Evolutionary conservation across 352 stramenopile species (phyloP).

Genomic region (Phytophthora pini): DNA sequence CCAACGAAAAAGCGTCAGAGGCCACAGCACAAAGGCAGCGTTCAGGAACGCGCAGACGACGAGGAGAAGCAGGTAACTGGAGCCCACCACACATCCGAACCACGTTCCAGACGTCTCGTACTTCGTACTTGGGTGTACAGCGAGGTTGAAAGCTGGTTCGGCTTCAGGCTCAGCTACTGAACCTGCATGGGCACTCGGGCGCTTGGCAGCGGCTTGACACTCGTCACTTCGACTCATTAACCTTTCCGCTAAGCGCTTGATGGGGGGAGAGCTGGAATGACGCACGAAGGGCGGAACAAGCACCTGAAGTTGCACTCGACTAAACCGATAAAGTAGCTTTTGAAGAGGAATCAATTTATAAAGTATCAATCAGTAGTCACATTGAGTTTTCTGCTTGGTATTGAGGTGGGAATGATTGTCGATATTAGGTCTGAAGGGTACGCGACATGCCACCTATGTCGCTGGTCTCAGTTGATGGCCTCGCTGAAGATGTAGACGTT

Average conservation of each 20-base stretch:
- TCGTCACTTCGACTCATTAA: conserved; percentile 20
- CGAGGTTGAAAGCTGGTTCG: conserved; percentile 35
- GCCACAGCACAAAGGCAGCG: conserved; percentile 67
- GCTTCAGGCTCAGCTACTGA: conserved; percentile 22
- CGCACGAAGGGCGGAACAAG: conserved; percentile 19
- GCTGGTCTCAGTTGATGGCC: conserved; percentile 27
- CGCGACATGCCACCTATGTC: conserved; percentile 8
- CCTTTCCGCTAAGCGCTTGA: not conserved
- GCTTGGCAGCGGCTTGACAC: not conserved
- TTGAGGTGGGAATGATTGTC: not conserved
- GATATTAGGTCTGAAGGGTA: conserved; percentile 5
- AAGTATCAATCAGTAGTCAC: not conserved
- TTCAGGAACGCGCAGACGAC: conserved; percentile 63
- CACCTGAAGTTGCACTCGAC: not conserved
- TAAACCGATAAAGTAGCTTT: not conserved
- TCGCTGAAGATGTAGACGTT: conserved; percentile 53
- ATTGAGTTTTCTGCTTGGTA: conserved; percentile 2
- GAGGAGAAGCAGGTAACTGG: conserved; percentile 55
- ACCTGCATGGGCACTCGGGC: not conserved
- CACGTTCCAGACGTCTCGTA: conserved; percentile 56
- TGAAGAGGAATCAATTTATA: conserved; percentile 2
- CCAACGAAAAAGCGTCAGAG: conserved; percentile 53
- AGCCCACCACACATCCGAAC: conserved; percentile 49
- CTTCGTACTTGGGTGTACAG: conserved; percentile 52
- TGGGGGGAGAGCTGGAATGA: conserved; percentile 15